Evolutionary conservation across 2,329 filamentous ascomycete genomes (phyloP).

Genomic region (Scleromitrula shiraiana): DNA sequence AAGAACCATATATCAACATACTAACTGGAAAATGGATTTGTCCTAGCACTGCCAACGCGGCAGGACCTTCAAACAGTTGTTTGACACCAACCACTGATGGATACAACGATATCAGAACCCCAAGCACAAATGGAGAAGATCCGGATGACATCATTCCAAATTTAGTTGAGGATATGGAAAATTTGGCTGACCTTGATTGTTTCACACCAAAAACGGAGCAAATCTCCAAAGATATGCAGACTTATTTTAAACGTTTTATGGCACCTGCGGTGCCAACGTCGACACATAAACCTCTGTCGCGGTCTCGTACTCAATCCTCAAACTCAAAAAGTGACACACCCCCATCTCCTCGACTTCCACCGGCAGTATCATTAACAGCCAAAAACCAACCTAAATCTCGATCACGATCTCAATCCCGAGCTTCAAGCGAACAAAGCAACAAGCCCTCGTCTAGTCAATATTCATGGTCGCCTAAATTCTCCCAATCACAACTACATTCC

Average conservation of each 20-base stretch:
- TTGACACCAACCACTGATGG: neutral
- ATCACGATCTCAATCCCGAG: neutral
- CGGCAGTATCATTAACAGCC: no score
- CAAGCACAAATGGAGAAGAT: neutral
- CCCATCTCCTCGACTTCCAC: neutral
- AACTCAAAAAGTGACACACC: neutral
- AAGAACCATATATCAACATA: neutral
- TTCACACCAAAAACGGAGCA: neutral
- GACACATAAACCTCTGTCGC: neutral
- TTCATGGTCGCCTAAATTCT: neutral
- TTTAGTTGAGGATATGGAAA: neutral
- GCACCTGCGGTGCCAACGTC: neutral
- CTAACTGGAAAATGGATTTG: conserved; percentile 1
- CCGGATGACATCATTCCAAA: neutral
- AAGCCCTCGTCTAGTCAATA: neutral
- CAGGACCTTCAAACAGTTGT: neutral
- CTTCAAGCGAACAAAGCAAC: neutral
- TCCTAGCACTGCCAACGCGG: neutral
- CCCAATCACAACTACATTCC: neutral
- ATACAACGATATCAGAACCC: neutral
- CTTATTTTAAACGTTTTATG: conserved; percentile 3
- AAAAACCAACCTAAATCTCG: no score
- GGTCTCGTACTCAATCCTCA: no score
- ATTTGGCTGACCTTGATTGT: neutral
- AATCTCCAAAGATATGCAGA: conserved; percentile 2